A percentile compares a stretch with the other conserved stretches of the same genome.
Conservation (phyloP, 768 basidiomycete species). For the Tulasnella calospora region DNA sequence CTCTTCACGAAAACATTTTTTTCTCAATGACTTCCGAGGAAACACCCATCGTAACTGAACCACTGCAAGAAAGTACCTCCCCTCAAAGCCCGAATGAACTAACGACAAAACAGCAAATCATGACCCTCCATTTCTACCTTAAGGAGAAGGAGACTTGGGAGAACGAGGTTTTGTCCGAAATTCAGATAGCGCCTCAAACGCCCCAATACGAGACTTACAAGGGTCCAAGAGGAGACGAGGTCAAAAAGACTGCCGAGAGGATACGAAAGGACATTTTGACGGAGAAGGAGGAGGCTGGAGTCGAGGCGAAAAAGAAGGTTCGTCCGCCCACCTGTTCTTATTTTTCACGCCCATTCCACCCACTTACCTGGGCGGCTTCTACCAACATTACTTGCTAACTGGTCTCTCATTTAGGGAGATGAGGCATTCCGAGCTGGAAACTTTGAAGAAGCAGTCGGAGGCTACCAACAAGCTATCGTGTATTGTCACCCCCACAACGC, state of each 20-base stretch:
- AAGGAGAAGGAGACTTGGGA: neutral
- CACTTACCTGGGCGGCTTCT: neutral
- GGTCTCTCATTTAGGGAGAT: neutral
- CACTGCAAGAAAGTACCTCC: too few relatives aligned
- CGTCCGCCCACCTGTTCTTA: neutral
- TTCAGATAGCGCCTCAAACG: neutral
- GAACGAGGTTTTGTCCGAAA: neutral
- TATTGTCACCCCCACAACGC: neutral
- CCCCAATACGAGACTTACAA: neutral
- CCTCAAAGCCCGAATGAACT: neutral
- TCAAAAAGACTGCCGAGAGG: neutral
- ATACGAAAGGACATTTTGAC: neutral
- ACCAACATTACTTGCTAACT: neutral
- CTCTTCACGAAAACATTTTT: neutral
- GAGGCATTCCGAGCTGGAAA: neutral
- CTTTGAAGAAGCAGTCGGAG: neutral
- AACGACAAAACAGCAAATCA: neutral
- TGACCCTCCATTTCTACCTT: neutral
- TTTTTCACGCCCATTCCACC: neutral
- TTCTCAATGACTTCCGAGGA: neutral
- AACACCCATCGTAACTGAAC: neutral
- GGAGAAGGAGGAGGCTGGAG: neutral
- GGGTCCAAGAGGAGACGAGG: neutral
- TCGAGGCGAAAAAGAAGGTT: neutral
- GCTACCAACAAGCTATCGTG: neutral